phyloP scores from a whole-genome alignment of 345 rosid genomes.

The Microcos paniculata region DNA sequence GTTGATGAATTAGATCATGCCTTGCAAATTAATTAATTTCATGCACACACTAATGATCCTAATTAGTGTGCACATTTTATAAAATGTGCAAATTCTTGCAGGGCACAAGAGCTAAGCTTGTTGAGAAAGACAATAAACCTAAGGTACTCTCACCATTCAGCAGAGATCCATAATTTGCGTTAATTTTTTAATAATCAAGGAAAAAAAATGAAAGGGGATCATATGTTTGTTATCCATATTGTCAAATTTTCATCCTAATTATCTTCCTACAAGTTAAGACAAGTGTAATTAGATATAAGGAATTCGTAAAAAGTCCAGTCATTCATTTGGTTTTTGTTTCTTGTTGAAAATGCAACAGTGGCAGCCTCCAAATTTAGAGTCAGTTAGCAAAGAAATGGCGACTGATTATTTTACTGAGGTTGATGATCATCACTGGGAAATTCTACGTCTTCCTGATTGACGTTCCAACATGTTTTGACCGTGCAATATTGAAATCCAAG shows the following conservation, averaged over 20 bases:
- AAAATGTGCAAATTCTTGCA: neutral
- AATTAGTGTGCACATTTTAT: no score
- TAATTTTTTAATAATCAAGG: no score
- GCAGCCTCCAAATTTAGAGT: neutral
- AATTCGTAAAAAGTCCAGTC: no score
- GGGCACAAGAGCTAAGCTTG: constrained; percentile 30
- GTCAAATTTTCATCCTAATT: no score
- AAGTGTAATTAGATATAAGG: no score
- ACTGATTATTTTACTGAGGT: neutral
- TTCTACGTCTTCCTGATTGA: neutral
- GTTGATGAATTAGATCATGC: no score
- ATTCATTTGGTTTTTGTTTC: neutral
- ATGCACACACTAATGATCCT: no score
- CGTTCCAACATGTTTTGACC: neutral
- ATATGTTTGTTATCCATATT: no score
- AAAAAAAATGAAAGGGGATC: no score
- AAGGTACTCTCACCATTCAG: constrained; percentile 9
- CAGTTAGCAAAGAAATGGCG: neutral
- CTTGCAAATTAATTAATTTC: no score
- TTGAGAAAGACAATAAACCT: constrained; percentile 24
- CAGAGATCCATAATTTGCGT: neutral
- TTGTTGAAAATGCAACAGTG: neutral
- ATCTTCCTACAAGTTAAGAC: neutral
- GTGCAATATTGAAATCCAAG: neutral
- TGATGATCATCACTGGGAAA: neutral